Evolutionary conservation across 2,329 filamentous ascomycete genomes (phyloP), one percentile per base, ranked within the genome.

Genomic region (Cordyceps fumosorosea): DNA sequence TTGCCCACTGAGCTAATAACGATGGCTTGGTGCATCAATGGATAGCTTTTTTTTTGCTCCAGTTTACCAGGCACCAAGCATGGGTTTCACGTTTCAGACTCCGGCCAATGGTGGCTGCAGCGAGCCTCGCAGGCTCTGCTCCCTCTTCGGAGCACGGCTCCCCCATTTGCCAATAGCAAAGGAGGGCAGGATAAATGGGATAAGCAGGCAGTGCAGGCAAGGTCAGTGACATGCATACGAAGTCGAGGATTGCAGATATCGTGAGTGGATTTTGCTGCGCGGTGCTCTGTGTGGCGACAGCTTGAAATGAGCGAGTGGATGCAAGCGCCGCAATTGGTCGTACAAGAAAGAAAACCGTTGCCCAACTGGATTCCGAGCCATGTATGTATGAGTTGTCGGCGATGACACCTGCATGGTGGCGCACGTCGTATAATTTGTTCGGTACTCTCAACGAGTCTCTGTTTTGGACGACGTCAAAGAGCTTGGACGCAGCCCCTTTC

Each of bases 61-160:
- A 58, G 45, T 58, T 58, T 58, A 58, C 56, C 56, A 58, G 56
- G 56, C 44, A 50, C 44, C 56, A 16, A 29, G 56, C 45, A 58
- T 51, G 45, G 56, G 32, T 42, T 24, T 26, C 20, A 24, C 56
- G 56, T 58, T 58, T 58, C 56, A 58, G 56, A 29, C 45, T 42
- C 32, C 22, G 45, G 45, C 32, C 51, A 53, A 11, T 22, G 12
- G 18, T 32, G 24, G 6, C 45, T 24, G 45, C 26, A 47, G 7
- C 8, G 11, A 26, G 22, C 47, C 47, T 50, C 47, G 16, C 18
- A 6, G 26, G 16, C 48, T 51, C 20, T 52, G 24, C 16, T 40
- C 5, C 32, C n/a, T 22, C 18, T 20, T 52, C 14, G 26, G 29
- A 26, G 26, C 16, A 5, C 16, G 7, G n/a, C 5, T 52, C 26